Evolutionary conservation across 1,139 yeast species (phyloP), one percentile per base, ranked within the genome.

Genomic region (Sugiyamaella pinicola): DNA sequence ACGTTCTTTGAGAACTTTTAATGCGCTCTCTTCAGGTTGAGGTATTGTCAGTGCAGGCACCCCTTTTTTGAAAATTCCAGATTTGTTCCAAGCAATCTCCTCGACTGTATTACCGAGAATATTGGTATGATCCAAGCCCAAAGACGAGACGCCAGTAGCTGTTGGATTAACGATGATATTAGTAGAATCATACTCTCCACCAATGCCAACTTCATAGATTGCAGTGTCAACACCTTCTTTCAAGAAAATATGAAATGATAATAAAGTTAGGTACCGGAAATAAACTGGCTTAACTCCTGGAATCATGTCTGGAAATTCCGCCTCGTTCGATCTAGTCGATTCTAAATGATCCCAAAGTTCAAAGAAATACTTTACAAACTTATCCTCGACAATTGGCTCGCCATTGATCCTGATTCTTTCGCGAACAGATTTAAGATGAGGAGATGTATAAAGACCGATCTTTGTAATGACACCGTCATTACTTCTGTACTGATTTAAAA

Each of bases 181-280:
- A 9, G 99, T 95, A 10, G 97, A 88, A 69, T 95, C 99, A 66
- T 83, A 88, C 65, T 88, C 95, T 9, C 99, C 99, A 26, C 99
- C 99, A 50, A 95, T 96, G 13, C 99, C 99, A 22, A 95, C 99
- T 69, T 95, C 99, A 65, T 88, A 89, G 43, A 95, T 85, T 10
- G 99, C 98, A 15, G 96, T 82, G 64, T 90, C 88, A 24, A 95
- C 91, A 1, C 88, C 87, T 70, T 93, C 99, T 56, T 82, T 78
- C 72, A 89, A 68, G 64, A 95, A 95, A 1, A 89, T 87, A 67
- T 95, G 97, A 74, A 89, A 93, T 1, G 98, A 89, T 54, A 95
- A 71, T 19, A 95, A 71, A 0, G 99, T 95, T 68, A 95, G 74
- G 69, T 83, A 93, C 65, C 96, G 85, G 76, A 95, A 95, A 69